Base-by-base conservation (phyloP, 371 early-diverging fungal genomes). In the Pancytospora epiphaga region DNA sequence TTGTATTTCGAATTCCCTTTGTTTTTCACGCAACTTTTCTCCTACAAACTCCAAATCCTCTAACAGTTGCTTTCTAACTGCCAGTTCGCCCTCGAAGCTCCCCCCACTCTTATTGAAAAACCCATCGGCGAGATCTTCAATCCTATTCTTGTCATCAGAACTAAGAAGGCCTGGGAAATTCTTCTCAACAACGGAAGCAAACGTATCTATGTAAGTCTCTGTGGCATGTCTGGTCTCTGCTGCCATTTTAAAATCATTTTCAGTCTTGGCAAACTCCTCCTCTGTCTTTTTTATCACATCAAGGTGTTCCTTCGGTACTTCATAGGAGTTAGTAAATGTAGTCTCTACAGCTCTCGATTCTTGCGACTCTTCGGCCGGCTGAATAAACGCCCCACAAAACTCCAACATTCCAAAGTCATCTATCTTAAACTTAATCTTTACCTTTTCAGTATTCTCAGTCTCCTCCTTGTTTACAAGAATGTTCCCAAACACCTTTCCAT, bases 321-420 rank as follows among this genome's bases (percentile, higher is more conserved):
- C 61, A 22, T 43, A 43, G 6, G 9, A 6, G 6, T 4, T 6
- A 6, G 9, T 9, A 43, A n/a, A 60, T n/a, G 4, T 29, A 43
- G 30, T 9, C 19, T 32, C 18, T 1, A 62, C 3, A n/a, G 12
- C 34, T 52, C 12, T 15, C 4, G 22, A 6, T 9, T 15, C 63
- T 6, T 29, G 3, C 3, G 62, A 4, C 9, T 6, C n/a, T n/a
- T 50, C 49, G 43, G 33, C 38, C 22, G 18, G 27, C 37, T 50
- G 50, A 51, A 40, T 29, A 33, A 40, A 39, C 12, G 60, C 60
- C 6, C 58, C 43, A 3, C n/a, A 58, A n/a, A 77, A 56, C 58
- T 70, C 70, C 1, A 77, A 25, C 6, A 70, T 22, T 18, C 69
- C 69, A 61, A 67, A 60, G 52, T 37, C 32, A 57, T 70, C 63